phyloP scores from a whole-genome alignment of 768 basidiomycete genomes.

The Rhodocollybia butyracea region DNA sequence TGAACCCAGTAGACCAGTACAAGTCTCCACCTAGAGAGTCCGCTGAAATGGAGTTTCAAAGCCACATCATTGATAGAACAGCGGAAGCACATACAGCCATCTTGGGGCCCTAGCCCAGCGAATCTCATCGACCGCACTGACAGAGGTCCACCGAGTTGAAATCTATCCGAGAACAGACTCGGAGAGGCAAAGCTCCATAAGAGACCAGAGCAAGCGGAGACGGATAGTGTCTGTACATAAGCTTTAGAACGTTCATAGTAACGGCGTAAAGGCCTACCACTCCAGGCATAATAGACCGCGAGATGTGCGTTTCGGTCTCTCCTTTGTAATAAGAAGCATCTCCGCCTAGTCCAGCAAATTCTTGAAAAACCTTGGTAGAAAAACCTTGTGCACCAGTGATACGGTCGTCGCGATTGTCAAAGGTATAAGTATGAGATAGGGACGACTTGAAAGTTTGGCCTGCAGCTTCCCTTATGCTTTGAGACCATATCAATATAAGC shows the following conservation, averaged over 20 bases:
- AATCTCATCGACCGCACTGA: constrained; percentile 75
- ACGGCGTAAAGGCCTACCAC: constrained; percentile 40
- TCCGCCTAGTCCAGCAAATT: constrained; percentile 80
- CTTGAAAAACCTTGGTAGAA: constrained; percentile 60
- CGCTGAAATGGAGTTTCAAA: constrained; percentile 34
- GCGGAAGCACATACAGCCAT: constrained; percentile 50
- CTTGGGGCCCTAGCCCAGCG: constrained; percentile 76
- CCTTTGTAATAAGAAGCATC: constrained; percentile 75
- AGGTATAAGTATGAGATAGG: constrained; percentile 66
- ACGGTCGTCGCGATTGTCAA: constrained; percentile 74
- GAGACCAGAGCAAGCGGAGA: constrained; percentile 69
- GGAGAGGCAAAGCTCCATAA: constrained; percentile 56
- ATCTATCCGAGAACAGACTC: constrained; percentile 76
- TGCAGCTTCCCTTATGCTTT: constrained; percentile 80
- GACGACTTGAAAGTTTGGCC: constrained; percentile 82
- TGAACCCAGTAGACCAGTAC: constrained; percentile 75
- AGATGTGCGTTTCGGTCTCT: constrained; percentile 62
- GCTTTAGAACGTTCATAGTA: not conserved
- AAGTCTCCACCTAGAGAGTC: constrained; percentile 85
- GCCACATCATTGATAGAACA: constrained; percentile 5
- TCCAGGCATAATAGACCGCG: constrained; percentile 54
- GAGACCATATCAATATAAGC: not conserved
- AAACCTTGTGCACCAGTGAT: constrained; percentile 61
- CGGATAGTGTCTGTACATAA: constrained; percentile 60
- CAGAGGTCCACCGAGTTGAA: constrained; percentile 90